Percentiles rank a stretch among this genome's conserved stretches.
phyloP scores from a whole-genome alignment of 2,329 filamentous ascomycete genomes.

The Colletotrichum sp. region DNA sequence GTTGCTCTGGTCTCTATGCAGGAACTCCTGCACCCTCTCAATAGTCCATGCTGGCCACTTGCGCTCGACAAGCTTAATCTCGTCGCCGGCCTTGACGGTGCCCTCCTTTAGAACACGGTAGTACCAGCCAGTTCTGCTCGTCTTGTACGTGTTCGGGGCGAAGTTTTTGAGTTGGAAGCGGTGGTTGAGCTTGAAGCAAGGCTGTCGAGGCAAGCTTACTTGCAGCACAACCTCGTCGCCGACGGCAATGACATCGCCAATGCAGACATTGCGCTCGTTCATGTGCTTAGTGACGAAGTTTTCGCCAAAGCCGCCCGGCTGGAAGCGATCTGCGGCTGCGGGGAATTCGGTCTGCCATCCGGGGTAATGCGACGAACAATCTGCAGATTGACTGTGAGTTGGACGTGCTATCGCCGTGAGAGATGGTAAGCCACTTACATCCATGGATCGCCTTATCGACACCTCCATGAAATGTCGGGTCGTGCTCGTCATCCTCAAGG shows the following conservation, averaged over 20 bases:
- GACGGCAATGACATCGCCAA: constrained; percentile 64
- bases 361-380: constrained; percentile 64
- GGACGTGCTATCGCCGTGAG: not conserved
- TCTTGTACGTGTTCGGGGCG: constrained; percentile 59
- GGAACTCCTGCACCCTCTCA: constrained; percentile 65
- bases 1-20: constrained; percentile 60
- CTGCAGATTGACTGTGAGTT: constrained; percentile 35
- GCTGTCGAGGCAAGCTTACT: constrained; percentile 65
- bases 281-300: constrained; percentile 63
- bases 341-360: constrained; percentile 60
- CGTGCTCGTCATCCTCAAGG: constrained; percentile 65
- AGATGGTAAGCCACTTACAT: constrained; percentile 41
- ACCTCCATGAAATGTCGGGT: constrained; percentile 65
- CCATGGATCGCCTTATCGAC: constrained; percentile 67
- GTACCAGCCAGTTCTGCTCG: constrained; percentile 68
- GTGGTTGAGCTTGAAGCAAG: constrained; percentile 74
- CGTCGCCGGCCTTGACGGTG: constrained; percentile 58
- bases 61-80: constrained; percentile 59
- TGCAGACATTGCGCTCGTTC: constrained; percentile 69
- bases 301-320: constrained; percentile 67
- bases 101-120: constrained; percentile 66
- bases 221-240: constrained; percentile 57
- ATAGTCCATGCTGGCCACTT: constrained; percentile 66
- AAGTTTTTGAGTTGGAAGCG: constrained; percentile 69
- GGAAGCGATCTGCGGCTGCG: constrained; percentile 52